Percentiles rank a stretch among this genome's conserved stretches.
These are phyloP conservation scores for Lentinula aciculospora DNA, from an alignment of 768 basidiomycete genomes.

Conservation along the genomic window DNA sequence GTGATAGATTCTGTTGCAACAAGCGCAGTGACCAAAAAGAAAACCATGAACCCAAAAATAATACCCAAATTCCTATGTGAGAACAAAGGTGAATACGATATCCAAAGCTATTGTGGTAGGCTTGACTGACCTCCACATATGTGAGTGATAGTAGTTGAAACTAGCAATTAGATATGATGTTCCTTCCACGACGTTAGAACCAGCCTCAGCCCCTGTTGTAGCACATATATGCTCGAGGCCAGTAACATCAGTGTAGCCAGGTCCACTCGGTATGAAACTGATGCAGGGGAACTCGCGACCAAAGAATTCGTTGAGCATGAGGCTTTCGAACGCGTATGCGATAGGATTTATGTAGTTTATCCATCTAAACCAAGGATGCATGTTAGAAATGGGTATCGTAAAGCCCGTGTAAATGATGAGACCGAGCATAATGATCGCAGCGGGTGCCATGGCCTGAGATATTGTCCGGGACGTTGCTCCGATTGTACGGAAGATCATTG, in stretches of 20 bases:
- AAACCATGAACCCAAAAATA: slow-evolving; percentile 34
- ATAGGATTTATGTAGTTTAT: slow-evolving; percentile 41
- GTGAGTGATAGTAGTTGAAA: slow-evolving; percentile 19
- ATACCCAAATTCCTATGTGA: slow-evolving; percentile 33
- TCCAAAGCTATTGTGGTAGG: background rate
- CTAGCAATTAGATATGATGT: slow-evolving; percentile 29
- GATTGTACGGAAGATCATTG: slow-evolving; percentile 28
- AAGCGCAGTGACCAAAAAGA: slow-evolving; percentile 30
- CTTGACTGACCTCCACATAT: slow-evolving; percentile 25
- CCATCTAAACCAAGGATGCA: slow-evolving; percentile 22
- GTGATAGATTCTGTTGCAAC: slow-evolving; percentile 28
- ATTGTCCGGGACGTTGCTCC: slow-evolving; percentile 30
- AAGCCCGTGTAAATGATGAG: slow-evolving; percentile 39
- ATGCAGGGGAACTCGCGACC: slow-evolving; percentile 28
- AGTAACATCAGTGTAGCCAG: slow-evolving; percentile 25
- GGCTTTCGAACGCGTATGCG: slow-evolving; percentile 30
- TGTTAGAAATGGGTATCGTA: slow-evolving; percentile 23
- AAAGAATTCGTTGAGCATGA: slow-evolving; percentile 46
- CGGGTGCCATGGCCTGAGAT: slow-evolving; percentile 19
- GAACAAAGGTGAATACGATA: background rate
- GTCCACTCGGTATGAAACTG: slow-evolving; percentile 24
- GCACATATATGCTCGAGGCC: slow-evolving; percentile 38
- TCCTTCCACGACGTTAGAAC: slow-evolving; percentile 34
- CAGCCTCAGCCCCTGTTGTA: slow-evolving; percentile 32
- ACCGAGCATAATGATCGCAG: slow-evolving; percentile 27